Conservation (phyloP, 2,329 filamentous ascomycete genomes). For the Penicillium sp. region DNA sequence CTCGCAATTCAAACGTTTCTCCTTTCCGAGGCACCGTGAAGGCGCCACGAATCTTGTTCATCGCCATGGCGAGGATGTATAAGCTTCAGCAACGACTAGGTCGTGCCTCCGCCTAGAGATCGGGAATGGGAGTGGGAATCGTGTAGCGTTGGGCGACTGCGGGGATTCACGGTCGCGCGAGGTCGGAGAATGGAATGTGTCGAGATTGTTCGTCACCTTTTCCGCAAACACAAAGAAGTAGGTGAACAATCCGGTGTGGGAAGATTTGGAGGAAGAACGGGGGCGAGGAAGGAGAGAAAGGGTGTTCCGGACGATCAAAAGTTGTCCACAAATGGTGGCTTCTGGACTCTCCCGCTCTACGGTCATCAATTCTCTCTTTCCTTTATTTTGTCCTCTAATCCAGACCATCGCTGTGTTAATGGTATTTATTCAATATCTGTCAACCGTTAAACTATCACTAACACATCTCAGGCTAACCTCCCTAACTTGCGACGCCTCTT, state of each 20-base stretch:
- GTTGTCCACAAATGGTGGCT: constrained; percentile 34
- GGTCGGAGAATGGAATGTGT: constrained; percentile 8
- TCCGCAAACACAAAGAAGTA: constrained; percentile 2
- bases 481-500: constrained; percentile 96
- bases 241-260: constrained; percentile 8
- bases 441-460: not conserved
- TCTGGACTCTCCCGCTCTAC: constrained; percentile 21
- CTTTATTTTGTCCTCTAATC: not conserved
- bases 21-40: constrained; percentile 93
- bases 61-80: constrained; percentile 64
- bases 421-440: constrained; percentile 13
- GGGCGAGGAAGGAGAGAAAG: constrained; percentile 17
- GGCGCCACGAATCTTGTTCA: constrained; percentile 91
- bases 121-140: constrained; percentile 13
- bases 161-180: constrained; percentile 35
- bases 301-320: constrained; percentile 25
- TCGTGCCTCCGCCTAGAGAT: constrained; percentile 34
- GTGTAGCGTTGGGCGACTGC: constrained; percentile 27
- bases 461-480: constrained; percentile 50
- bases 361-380: not conserved
- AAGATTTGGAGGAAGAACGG: constrained; percentile 6
- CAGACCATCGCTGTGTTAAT: constrained; percentile 12
- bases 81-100: constrained; percentile 37
- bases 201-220: constrained; percentile 13
- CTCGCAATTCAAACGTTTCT: constrained; percentile 95